A percentile compares a stretch with the other conserved stretches of the same genome.
These are phyloP conservation scores for Microglena sp. DNA, from an alignment of 139 green algal species.

Conservation along the genomic window DNA sequence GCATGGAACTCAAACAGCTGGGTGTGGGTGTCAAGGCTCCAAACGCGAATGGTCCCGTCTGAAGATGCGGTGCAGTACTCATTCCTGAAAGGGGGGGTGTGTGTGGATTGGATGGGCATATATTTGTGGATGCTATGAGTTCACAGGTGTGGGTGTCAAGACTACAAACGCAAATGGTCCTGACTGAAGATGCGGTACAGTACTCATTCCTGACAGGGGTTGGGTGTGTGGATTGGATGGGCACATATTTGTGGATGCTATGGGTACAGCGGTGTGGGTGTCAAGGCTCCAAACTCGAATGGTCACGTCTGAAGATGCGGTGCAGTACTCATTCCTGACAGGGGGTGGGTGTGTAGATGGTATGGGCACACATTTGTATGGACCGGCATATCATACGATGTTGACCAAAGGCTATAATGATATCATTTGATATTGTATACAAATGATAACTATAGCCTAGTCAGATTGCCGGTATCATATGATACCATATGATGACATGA, in stretches of 20 bases:
- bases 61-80: conserved; percentile 46
- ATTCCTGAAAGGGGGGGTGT: conserved; percentile 18
- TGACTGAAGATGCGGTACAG: conserved; percentile 46
- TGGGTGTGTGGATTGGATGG: too few species aligned
- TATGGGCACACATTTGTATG: too few species aligned
- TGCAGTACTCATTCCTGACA: conserved; percentile 40
- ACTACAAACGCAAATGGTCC: conserved; percentile 53
- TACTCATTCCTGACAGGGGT: conserved; percentile 33
- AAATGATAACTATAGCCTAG: too few species aligned
- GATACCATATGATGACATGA: too few species aligned
- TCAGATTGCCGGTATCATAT: too few species aligned
- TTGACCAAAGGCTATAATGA: too few species aligned
- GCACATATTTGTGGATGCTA: too few species aligned
- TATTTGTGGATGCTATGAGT: too few species aligned
- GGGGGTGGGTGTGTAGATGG: too few species aligned
- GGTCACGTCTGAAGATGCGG: conserved; percentile 50
- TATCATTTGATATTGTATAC: too few species aligned
- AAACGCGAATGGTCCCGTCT: conserved; percentile 55
- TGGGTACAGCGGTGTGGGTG: conserved; percentile 31
- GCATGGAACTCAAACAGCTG: conserved; percentile 62
- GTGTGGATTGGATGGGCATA: too few species aligned
- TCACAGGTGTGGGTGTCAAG: conserved; percentile 26
- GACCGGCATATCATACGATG: too few species aligned
- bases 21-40: conserved; percentile 37
- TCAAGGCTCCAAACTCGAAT: conserved; percentile 46